Percentiles rank a stretch among this genome's conserved stretches.
phyloP scores from a whole-genome alignment of 768 basidiomycete genomes.

The Leccinum variicolor region DNA sequence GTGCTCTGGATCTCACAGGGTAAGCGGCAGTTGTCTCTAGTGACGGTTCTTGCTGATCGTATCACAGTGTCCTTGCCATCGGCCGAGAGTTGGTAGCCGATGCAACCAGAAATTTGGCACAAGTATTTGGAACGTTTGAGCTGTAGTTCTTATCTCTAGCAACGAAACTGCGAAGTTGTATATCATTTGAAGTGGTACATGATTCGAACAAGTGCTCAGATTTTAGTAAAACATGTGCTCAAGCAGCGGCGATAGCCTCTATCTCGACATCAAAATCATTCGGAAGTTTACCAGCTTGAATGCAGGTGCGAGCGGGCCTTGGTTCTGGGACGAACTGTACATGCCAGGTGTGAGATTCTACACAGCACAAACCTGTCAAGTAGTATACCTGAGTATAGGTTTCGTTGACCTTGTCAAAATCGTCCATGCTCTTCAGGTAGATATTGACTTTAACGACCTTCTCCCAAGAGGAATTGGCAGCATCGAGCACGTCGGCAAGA shows the following conservation, averaged over 20 bases:
- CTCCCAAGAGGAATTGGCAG: slow-evolving; percentile 58
- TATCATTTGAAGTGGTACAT: neutral
- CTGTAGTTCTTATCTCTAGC: slow-evolving; percentile 3
- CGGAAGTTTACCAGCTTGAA: slow-evolving; percentile 69
- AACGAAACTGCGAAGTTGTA: neutral
- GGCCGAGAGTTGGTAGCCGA: slow-evolving; percentile 38
- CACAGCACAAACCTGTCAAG: neutral
- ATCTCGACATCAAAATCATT: slow-evolving; percentile 72
- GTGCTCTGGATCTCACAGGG: slow-evolving; percentile 16
- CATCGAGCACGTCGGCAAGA: slow-evolving; percentile 49
- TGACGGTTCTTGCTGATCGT: slow-evolving; percentile 8
- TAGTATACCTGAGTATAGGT: slow-evolving; percentile 49
- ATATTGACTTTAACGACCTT: slow-evolving; percentile 57
- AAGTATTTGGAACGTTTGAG: slow-evolving; percentile 26
- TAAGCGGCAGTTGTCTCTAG: slow-evolving; percentile 6
- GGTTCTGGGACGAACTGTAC: slow-evolving; percentile 45
- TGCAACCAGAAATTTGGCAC: slow-evolving; percentile 30
- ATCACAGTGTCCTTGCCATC: slow-evolving; percentile 34
- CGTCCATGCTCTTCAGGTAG: slow-evolving; percentile 58
- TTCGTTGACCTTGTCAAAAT: slow-evolving; percentile 56
- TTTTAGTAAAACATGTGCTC: neutral
- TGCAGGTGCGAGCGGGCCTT: slow-evolving; percentile 74
- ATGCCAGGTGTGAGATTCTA: neutral
- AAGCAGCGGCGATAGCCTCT: slow-evolving; percentile 56
- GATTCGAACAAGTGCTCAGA: neutral